Evolutionary conservation across 306 rosid species (phyloP).

Genomic region (Lotus japonicus): DNA sequence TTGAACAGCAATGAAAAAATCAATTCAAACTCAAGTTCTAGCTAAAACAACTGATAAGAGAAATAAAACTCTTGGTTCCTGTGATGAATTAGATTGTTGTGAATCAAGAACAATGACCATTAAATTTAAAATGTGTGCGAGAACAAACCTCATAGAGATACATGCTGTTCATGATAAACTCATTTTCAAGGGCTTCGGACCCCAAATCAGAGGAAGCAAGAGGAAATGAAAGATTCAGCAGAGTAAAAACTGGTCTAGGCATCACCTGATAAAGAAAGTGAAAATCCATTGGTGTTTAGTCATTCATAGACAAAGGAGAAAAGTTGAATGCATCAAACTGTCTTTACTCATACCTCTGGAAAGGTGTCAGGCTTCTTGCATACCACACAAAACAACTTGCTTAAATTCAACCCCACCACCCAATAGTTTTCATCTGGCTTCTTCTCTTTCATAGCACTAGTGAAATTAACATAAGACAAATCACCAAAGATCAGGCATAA

Average conservation of each 20-base stretch:
- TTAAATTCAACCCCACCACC: slow-evolving; percentile 79
- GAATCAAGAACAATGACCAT: background rate
- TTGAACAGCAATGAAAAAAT: background rate
- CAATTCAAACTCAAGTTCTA: background rate
- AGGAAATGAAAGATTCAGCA: slow-evolving; percentile 72
- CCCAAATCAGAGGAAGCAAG: slow-evolving; percentile 92
- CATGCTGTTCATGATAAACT: slow-evolving; percentile 71
- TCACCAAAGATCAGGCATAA: background rate
- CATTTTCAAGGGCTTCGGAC: slow-evolving; percentile 78
- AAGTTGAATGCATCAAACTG: background rate
- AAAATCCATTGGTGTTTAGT: slow-evolving; percentile 21
- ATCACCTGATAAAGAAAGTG: slow-evolving; percentile 51
- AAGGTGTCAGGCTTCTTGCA: slow-evolving; percentile 64
- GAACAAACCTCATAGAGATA: slow-evolving; percentile 64
- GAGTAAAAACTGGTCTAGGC: slow-evolving; percentile 81
- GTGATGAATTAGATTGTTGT: background rate
- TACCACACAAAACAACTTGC: slow-evolving; percentile 70
- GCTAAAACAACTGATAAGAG: background rate
- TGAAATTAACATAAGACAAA: slow-evolving; percentile 16
- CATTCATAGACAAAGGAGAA: background rate
- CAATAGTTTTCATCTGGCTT: slow-evolving; percentile 76
- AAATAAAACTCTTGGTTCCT: background rate
- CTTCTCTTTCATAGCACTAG: slow-evolving; percentile 74
- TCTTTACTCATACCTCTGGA: slow-evolving; percentile 57
- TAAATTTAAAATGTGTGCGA: slow-evolving; percentile 13